Base-by-base conservation (phyloP, 1,284 basidiomycete species). In the Xerocomus minutiporus region DNA sequence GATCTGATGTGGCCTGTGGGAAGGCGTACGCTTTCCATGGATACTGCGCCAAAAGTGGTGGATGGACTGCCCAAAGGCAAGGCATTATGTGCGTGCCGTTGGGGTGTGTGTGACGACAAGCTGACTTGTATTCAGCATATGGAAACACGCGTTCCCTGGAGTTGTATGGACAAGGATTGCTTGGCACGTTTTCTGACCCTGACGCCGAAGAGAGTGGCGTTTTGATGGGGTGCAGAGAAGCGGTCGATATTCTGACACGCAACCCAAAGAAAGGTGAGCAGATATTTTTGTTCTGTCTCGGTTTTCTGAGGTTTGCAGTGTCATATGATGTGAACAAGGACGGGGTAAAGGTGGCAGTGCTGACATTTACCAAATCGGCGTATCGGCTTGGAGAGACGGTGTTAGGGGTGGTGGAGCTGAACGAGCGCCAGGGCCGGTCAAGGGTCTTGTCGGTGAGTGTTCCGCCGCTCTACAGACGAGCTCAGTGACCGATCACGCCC, bases 321-420 rank as follows among this genome's bases (percentile, higher is more conserved):
- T 93, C 92, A 0, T 96, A 91, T 71, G 93, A 97, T 71, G 92
- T 97, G 55, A 88, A 85, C 63, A 94, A 96, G 73, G 90, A 94
- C 46, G 91, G 89, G 0, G 80, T 88, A 47, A 82, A 85, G 41
- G 91, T 96, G 49, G 93, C 93, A 1, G 84, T 90, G 28, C 71
- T 97, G n/a, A 95, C 93, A 0, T 88, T 97, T 57, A 83, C 89
- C 39, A 97, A 96, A 72, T 86, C 86, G 38, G 88, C 88, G 1
- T 96, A 91, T 69, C 74, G 94, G 23, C 79, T 96, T 0, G 93
- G 93, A 4, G 94, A 97, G 72, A 93, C 91, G 0, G 83, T 96
- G 28, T 72, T 86, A 34, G 93, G 93, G 4, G 84, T 93, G 0
- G 84, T 97, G n/a, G 86, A 91, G 61, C 70, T 96, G 56, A 96